These are phyloP conservation scores for Starmerella roubikii DNA, from an alignment of 805 yeast species.

Conservation along the genomic window DNA sequence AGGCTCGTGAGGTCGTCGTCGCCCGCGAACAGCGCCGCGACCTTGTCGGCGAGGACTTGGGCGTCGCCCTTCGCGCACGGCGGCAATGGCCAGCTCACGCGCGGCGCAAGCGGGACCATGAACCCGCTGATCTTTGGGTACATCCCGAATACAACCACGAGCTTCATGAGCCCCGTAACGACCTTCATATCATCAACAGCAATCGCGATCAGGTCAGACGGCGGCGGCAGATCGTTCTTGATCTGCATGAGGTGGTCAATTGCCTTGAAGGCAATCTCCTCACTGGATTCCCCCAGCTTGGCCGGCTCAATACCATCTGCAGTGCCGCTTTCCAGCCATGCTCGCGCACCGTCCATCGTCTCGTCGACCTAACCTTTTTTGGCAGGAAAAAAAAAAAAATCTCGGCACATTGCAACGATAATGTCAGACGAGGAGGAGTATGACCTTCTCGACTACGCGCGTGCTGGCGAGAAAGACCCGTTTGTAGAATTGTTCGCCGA, in stretches of 20 bases:
- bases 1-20: slow-evolving; percentile 28
- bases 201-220: slow-evolving; percentile 31
- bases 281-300: background rate
- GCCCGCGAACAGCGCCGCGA: background rate
- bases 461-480: slow-evolving; percentile 76
- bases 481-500: slow-evolving; percentile 53
- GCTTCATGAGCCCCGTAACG: slow-evolving; percentile 48
- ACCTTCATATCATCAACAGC: slow-evolving; percentile 77
- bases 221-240: slow-evolving; percentile 1
- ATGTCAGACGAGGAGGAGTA: slow-evolving; percentile 9
- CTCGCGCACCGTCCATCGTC: too few species aligned
- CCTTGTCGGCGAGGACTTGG: background rate
- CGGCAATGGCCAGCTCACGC: slow-evolving; percentile 2
- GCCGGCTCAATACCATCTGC: background rate
- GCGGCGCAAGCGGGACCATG: slow-evolving; percentile 1
- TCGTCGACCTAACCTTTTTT: slow-evolving; percentile 1
- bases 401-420: background rate
- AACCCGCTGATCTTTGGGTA: slow-evolving; percentile 37
- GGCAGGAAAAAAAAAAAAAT: background rate
- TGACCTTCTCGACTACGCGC: slow-evolving; percentile 55
- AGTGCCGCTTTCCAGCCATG: too few species aligned
- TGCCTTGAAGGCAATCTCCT: background rate
- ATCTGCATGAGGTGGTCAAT: slow-evolving; percentile 1
- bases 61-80: background rate
- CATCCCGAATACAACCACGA: slow-evolving; percentile 58